phyloP scores from a whole-genome alignment of 345 rosid genomes.

The Murraya paniculata region DNA sequence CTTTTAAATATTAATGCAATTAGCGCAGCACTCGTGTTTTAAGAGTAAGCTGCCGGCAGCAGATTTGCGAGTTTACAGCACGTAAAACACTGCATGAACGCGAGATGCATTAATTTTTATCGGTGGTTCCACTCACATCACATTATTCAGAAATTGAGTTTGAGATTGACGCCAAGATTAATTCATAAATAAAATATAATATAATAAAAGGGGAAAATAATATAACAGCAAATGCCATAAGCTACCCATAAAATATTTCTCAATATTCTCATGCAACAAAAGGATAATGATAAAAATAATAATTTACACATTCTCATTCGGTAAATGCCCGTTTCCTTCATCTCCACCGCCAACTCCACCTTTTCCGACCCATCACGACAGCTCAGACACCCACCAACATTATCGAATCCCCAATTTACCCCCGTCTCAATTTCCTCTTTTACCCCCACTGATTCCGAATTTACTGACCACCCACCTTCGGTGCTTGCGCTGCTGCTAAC shows the following conservation, averaged over 20 bases:
- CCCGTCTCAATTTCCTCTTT: not conserved
- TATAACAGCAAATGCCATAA: not conserved
- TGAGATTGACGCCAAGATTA: not conserved
- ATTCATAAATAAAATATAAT: not conserved
- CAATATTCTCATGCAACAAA: conserved; percentile 16
- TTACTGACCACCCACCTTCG: conserved; percentile 19
- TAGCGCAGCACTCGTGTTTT: no score
- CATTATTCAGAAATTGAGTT: not conserved
- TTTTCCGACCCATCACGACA: conserved; percentile 17
- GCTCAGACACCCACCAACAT: conserved; percentile 11
- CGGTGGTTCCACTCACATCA: not conserved
- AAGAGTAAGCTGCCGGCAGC: not conserved
- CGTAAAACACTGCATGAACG: not conserved
- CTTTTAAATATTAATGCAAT: no score
- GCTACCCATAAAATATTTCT: conserved; percentile 16
- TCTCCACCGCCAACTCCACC: conserved; percentile 22
- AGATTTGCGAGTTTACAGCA: not conserved
- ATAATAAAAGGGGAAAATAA: not conserved
- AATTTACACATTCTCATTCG: conserved; percentile 12
- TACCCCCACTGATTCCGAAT: not conserved
- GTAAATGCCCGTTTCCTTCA: conserved; percentile 3
- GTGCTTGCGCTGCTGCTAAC: conserved; percentile 5
- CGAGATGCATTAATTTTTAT: not conserved
- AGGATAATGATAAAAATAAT: conserved; percentile 5
- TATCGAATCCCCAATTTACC: conserved; percentile 7